These are phyloP conservation scores for Chenopodium suecicum DNA, from an alignment of 148 eudicot species.

Conservation along the genomic window DNA sequence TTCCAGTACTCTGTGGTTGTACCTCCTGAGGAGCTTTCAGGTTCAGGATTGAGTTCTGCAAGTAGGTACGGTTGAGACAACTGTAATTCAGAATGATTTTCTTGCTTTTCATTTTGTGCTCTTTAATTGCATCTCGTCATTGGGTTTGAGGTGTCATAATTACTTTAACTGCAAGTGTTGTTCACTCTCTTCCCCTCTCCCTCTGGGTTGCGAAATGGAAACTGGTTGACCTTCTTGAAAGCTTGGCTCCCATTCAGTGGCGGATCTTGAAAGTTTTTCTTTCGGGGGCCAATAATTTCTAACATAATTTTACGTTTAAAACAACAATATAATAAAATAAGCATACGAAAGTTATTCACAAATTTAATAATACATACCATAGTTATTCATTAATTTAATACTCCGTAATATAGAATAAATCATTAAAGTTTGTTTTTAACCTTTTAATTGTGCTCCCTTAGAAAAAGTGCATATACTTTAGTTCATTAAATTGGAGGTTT, in stretches of 20 bases:
- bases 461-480: no score
- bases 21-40: constrained; percentile 75
- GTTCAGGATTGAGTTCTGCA: constrained; percentile 52
- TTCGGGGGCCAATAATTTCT: no score
- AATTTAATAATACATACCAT: no score
- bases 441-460: no score
- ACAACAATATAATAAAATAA: no score
- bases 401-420: no score
- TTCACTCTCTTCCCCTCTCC: background rate
- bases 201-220: background rate
- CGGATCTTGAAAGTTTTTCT: no score
- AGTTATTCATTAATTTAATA: no score
- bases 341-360: no score
- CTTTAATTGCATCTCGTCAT: constrained; percentile 4
- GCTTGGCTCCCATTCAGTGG: background rate
- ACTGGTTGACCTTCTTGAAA: background rate
- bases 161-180: background rate
- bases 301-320: no score
- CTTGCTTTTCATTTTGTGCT: constrained; percentile 1
- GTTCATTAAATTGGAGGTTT: no score
- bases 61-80: constrained; percentile 63
- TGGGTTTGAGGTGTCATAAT: background rate
- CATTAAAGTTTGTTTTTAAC: no score
- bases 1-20: constrained; percentile 94
- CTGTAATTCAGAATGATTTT: background rate